Percentiles rank a stretch among this genome's conserved stretches.
These are phyloP conservation scores for Closterium sp. DNA, from an alignment of 139 green algal genomes.

Conservation along the genomic window DNA sequence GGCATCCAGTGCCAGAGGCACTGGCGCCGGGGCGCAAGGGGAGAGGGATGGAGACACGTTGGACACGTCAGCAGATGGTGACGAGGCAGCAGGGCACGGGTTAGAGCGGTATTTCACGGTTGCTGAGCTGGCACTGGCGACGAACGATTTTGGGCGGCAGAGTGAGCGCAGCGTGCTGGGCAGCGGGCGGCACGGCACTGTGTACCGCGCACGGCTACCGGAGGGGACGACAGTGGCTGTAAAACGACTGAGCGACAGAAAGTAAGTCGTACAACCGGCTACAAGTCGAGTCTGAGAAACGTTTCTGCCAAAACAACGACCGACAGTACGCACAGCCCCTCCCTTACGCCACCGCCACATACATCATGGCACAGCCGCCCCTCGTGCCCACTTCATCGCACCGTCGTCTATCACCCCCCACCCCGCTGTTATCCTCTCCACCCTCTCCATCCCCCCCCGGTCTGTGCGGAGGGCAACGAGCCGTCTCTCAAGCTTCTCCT, in stretches of 20 bases:
- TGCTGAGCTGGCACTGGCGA: constrained; percentile 25
- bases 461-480: too few species aligned
- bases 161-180: constrained; percentile 31
- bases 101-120: constrained; percentile 14
- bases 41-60: neutral
- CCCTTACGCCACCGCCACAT: too few species aligned
- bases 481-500: too few species aligned
- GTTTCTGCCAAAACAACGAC: too few species aligned
- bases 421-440: too few species aligned
- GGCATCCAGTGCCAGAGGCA: neutral
- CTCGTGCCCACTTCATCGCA: too few species aligned
- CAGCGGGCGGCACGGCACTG: constrained; percentile 19
- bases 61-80: constrained; percentile 2
- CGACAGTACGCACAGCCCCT: too few species aligned
- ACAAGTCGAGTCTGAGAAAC: too few species aligned
- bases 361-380: too few species aligned
- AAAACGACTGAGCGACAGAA: constrained; percentile 22
- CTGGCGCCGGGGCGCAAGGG: too few species aligned
- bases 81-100: neutral
- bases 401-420: too few species aligned
- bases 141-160: constrained; percentile 27
- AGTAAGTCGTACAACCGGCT: neutral
- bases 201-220: constrained; percentile 25
- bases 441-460: too few species aligned
- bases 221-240: constrained; percentile 22